These are phyloP conservation scores for Populus ilicifolia DNA, from an alignment of 345 rosid species.

Conservation along the genomic window DNA sequence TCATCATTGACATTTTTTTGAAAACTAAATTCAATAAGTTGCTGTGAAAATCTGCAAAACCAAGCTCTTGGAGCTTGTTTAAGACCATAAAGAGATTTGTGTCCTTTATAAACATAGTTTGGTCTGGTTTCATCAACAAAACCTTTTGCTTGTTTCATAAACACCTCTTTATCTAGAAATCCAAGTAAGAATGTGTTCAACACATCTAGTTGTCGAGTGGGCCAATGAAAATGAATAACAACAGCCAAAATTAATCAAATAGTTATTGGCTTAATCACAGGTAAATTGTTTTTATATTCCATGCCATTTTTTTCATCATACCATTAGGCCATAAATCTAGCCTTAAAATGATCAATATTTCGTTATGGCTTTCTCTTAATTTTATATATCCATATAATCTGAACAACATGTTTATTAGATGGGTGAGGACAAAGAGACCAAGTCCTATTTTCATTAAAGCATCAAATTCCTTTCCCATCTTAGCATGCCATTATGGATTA, in stretches of 20 bases:
- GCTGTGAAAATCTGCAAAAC: fast-evolving
- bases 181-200: neutral
- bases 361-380: too few species aligned
- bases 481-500: fast-evolving
- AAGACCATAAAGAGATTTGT: too few species aligned
- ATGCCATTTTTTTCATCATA: neutral
- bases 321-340: neutral
- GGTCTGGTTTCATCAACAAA: neutral
- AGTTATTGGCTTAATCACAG: neutral
- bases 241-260: neutral
- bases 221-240: neutral
- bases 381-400: too few species aligned
- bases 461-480: too few species aligned
- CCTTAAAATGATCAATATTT: neutral
- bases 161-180: neutral
- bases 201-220: neutral
- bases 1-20: too few species aligned
- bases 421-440: too few species aligned
- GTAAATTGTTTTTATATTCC: neutral
- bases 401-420: too few species aligned
- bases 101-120: too few species aligned
- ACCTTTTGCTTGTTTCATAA: neutral
- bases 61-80: too few species aligned
- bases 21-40: too few species aligned
- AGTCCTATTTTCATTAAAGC: too few species aligned